Conservation (phyloP, 2,329 filamentous ascomycete genomes). For the Lasiodiplodia sp. region DNA sequence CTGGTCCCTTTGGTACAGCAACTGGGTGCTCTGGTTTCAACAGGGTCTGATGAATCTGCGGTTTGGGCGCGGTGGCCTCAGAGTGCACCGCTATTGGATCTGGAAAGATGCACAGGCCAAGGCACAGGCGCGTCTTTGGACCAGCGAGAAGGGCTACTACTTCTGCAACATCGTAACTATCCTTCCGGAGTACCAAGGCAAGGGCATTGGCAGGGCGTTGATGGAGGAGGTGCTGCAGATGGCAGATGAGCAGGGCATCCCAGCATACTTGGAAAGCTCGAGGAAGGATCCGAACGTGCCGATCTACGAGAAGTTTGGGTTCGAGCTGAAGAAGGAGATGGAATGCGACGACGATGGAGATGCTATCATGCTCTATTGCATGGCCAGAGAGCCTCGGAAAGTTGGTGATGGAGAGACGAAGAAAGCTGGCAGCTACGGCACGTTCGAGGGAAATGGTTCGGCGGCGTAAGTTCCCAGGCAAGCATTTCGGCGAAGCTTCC, state of each 20-base stretch:
- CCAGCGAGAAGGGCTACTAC: constrained; percentile 72
- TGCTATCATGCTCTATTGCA: constrained; percentile 54
- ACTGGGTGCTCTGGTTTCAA: constrained; percentile 70
- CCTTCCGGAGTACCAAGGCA: constrained; percentile 68
- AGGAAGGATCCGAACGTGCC: constrained; percentile 71
- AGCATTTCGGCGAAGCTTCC: constrained; percentile 8
- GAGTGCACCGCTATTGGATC: constrained; percentile 72
- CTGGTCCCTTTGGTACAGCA: constrained; percentile 69
- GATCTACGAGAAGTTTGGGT: constrained; percentile 76
- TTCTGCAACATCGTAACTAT: constrained; percentile 81
- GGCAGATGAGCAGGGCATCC: constrained; percentile 70
- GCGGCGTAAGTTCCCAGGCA: not conserved
- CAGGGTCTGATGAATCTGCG: constrained; percentile 73
- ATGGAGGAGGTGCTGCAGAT: constrained; percentile 68
- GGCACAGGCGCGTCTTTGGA: constrained; percentile 70
- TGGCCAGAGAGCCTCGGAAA: constrained; percentile 50
- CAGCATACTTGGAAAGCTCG: constrained; percentile 75
- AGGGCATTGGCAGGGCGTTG: constrained; percentile 69
- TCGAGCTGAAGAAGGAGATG: constrained; percentile 70
- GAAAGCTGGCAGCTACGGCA: not conserved
- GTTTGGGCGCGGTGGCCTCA: constrained; percentile 73
- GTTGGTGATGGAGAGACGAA: not conserved
- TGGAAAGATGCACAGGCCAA: constrained; percentile 73
- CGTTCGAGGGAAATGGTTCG: not conserved
- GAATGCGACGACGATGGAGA: constrained; percentile 70